Evolutionary conservation across 2,329 filamentous ascomycete genomes (phyloP).

Genomic region (Didymella sp.): DNA sequence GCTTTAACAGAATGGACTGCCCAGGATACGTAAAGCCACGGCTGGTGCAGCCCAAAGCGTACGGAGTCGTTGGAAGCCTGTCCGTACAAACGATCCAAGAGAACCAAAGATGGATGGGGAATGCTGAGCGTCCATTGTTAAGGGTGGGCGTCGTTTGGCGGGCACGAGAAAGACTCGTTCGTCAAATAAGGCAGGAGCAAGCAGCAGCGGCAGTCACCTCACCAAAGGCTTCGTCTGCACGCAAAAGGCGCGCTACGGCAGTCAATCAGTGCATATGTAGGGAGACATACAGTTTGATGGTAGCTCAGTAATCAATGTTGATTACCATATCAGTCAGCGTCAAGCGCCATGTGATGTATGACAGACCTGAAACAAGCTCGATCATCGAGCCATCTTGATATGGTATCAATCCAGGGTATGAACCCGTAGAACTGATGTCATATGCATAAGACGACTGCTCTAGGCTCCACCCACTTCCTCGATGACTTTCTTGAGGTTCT

Average conservation of each 20-base stretch:
- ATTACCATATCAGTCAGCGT: constrained; percentile 2
- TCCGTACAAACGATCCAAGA: too few relatives aligned
- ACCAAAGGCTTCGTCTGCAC: background rate
- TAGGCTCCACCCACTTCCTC: constrained; percentile 66
- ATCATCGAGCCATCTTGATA: background rate
- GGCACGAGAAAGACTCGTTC: background rate
- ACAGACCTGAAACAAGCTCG: background rate
- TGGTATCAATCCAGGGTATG: background rate
- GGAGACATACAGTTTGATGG: background rate
- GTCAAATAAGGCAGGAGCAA: background rate
- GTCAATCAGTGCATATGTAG: constrained; percentile 1
- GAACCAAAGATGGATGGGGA: too few relatives aligned
- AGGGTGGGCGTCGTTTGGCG: background rate
- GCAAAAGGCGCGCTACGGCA: background rate
- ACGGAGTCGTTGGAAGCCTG: background rate
- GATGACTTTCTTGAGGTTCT: constrained; percentile 74
- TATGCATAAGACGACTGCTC: background rate
- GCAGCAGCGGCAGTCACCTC: background rate
- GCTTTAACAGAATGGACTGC: too few relatives aligned
- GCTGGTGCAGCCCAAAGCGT: background rate
- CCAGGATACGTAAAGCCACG: background rate
- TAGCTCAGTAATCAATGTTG: constrained; percentile 13
- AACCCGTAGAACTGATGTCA: background rate
- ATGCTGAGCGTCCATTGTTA: background rate
- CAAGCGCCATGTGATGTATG: constrained; percentile 1